Conservation (phyloP, 2,329 filamentous ascomycete genomes). For the Septoria petroselini region DNA sequence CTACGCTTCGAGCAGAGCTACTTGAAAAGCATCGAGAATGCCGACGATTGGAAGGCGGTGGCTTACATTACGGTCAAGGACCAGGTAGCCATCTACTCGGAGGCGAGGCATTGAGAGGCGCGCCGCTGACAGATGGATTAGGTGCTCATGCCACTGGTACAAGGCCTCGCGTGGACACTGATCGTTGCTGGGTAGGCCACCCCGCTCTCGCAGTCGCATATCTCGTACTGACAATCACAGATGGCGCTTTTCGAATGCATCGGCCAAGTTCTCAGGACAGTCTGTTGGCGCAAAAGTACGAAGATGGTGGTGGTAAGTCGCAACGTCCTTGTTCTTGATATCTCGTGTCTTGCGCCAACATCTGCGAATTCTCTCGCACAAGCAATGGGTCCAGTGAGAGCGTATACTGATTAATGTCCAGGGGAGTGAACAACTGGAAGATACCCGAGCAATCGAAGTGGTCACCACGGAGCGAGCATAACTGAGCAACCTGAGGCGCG, state of each 20-base stretch:
- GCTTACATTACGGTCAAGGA: slow-evolving; percentile 82
- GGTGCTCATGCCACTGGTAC: slow-evolving; percentile 80
- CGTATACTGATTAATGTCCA: slow-evolving; percentile 13
- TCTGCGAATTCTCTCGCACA: background rate
- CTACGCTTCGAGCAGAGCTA: slow-evolving; percentile 98
- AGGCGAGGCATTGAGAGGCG: background rate
- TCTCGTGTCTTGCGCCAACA: background rate
- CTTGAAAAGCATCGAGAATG: slow-evolving; percentile 77
- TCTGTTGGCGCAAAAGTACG: slow-evolving; percentile 72
- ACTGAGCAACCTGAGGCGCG: background rate
- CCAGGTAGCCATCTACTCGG: slow-evolving; percentile 58
- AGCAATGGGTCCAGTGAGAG: background rate
- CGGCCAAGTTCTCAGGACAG: slow-evolving; percentile 71
- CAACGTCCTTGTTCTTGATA: background rate
- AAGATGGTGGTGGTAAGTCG: slow-evolving; percentile 65
- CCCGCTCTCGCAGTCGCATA: background rate
- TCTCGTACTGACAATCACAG: slow-evolving; percentile 37
- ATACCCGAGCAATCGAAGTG: slow-evolving; percentile 49
- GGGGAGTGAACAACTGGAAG: slow-evolving; percentile 82
- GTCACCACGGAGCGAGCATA: slow-evolving; percentile 10
- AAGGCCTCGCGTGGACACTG: slow-evolving; percentile 87
- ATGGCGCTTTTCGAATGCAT: slow-evolving; percentile 87
- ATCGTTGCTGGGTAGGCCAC: slow-evolving; percentile 57
- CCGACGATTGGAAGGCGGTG: slow-evolving; percentile 75
- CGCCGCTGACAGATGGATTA: slow-evolving; percentile 39